phyloP scores from a whole-genome alignment of 768 basidiomycete genomes.

The Rhizopogon vesiculosus region DNA sequence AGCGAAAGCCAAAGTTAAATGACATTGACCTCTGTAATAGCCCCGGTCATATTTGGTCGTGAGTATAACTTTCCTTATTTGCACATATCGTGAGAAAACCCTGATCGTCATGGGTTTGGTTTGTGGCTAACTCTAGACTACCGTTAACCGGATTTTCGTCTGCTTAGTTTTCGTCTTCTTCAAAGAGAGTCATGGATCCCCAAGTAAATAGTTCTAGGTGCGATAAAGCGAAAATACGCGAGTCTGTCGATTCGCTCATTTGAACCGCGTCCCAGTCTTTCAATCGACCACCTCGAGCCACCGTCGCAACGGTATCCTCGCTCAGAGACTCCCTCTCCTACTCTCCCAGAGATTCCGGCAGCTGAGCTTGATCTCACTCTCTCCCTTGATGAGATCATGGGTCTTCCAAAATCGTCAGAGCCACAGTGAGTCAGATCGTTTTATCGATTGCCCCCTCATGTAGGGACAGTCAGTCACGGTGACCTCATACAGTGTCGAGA shows the following conservation, averaged over 20 bases:
- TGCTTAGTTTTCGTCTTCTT: neutral
- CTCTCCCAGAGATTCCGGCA: conserved; percentile 50
- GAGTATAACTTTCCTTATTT: conserved; percentile 12
- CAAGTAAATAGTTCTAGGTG: conserved; percentile 16
- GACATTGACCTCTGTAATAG: conserved; percentile 24
- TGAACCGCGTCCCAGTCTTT: conserved; percentile 13
- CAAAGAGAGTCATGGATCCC: conserved; percentile 23
- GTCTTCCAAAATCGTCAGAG: conserved; percentile 13
- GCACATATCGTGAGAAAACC: neutral
- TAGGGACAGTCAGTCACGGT: conserved; percentile 29
- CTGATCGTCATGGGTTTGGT: neutral
- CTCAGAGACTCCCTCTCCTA: conserved; percentile 23
- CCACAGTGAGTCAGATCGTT: conserved; percentile 43
- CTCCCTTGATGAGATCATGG: conserved; percentile 40
- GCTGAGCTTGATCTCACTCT: conserved; percentile 41
- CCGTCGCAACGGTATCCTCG: conserved; percentile 12
- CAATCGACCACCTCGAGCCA: conserved; percentile 13
- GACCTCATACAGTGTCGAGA: conserved; percentile 22
- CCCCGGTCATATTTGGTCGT: conserved; percentile 16
- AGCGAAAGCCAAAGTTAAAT: conserved; percentile 8
- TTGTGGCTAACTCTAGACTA: neutral
- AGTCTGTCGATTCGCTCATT: conserved; percentile 16
- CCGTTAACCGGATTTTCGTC: too few relatives aligned
- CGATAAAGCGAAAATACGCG: conserved; percentile 9
- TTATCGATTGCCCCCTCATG: conserved; percentile 13